These are phyloP conservation scores for Botrytis paeoniae DNA, from an alignment of 2,329 filamentous ascomycete genomes.

Conservation along the genomic window DNA sequence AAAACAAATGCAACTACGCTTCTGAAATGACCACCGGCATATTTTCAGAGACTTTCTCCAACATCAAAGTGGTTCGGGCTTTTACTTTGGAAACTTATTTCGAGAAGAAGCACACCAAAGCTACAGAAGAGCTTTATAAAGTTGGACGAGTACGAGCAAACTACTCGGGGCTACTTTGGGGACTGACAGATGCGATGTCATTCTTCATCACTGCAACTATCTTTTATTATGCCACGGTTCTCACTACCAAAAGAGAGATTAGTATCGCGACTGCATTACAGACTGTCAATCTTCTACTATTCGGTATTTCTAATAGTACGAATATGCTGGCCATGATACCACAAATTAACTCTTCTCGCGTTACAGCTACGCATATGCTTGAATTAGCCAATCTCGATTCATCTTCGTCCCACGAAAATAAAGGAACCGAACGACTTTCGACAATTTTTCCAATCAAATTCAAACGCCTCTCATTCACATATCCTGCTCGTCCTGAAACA, in stretches of 20 bases:
- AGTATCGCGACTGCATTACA: conserved; percentile 61
- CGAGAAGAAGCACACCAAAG: conserved; percentile 55
- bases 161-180: conserved; percentile 69
- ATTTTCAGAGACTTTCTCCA: conserved; percentile 72
- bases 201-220: conserved; percentile 73
- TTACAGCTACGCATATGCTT: conserved; percentile 70
- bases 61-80: conserved; percentile 74
- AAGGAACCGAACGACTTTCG: conserved; percentile 48
- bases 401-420: conserved; percentile 28
- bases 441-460: conserved; percentile 50
- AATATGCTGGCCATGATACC: conserved; percentile 72
- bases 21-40: conserved; percentile 58
- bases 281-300: conserved; percentile 79
- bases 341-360: conserved; percentile 71
- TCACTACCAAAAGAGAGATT: conserved; percentile 53
- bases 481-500: conserved; percentile 55
- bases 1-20: conserved; percentile 62
- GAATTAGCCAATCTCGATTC: conserved; percentile 61
- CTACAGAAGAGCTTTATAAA: conserved; percentile 51
- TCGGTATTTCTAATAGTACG: conserved; percentile 72
- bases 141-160: conserved; percentile 64
- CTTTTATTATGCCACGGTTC: conserved; percentile 75
- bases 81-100: conserved; percentile 75
- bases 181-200: conserved; percentile 70
- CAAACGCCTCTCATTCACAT: conserved; percentile 65